These are phyloP conservation scores for Saccharomyces kudriavzevii DNA, from an alignment of 805 yeast species.

Conservation along the genomic window DNA sequence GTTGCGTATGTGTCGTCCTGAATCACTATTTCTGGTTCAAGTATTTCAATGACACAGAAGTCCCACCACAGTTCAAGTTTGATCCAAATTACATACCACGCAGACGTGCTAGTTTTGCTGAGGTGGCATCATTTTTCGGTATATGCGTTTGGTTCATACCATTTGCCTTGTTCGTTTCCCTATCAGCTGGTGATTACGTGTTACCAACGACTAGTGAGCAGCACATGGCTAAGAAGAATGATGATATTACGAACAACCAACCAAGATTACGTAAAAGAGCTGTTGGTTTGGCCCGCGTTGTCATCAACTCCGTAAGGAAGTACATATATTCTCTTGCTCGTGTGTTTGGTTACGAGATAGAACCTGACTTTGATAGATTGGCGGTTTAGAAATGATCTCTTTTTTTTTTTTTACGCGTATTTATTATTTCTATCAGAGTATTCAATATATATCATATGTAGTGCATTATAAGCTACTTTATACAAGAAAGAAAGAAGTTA, in stretches of 20 bases:
- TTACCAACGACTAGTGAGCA: conserved; percentile 48
- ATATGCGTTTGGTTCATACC: conserved; percentile 91
- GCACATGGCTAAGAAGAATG: conserved; percentile 21
- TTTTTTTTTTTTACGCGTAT: neutral
- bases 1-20: conserved; percentile 62
- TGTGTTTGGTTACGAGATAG: conserved; percentile 57
- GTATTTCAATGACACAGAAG: conserved; percentile 57
- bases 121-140: conserved; percentile 93
- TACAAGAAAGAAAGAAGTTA: neutral
- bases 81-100: conserved; percentile 54
- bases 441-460: neutral
- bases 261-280: conserved; percentile 34
- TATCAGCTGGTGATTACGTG: conserved; percentile 85
- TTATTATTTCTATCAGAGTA: neutral
- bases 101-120: conserved; percentile 71
- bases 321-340: conserved; percentile 37
- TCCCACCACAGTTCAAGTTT: conserved; percentile 61
- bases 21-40: conserved; percentile 90
- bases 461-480: neutral
- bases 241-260: conserved; percentile 6
- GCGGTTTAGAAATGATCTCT: neutral
- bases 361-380: conserved; percentile 43
- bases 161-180: conserved; percentile 79
- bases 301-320: conserved; percentile 47
- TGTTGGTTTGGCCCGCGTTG: conserved; percentile 63